These are phyloP conservation scores for Linnemannia elongata DNA, from an alignment of 192 early-diverging fungal species.

Conservation along the genomic window DNA sequence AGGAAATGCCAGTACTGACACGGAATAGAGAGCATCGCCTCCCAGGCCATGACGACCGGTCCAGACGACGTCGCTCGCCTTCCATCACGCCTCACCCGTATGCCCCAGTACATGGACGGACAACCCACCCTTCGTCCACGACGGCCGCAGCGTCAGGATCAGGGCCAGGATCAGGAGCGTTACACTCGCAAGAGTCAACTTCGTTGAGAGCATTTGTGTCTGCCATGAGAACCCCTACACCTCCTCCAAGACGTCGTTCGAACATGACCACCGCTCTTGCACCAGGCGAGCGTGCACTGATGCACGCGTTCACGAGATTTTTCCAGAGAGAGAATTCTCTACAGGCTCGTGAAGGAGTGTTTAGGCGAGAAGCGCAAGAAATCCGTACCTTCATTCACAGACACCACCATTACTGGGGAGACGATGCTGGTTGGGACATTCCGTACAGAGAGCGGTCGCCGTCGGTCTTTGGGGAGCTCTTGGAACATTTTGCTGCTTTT, in stretches of 20 bases:
- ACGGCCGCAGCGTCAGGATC: neutral
- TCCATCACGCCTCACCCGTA: neutral
- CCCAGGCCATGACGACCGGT: neutral
- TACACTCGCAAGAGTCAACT: neutral
- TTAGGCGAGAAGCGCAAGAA: neutral
- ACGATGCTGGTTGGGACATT: neutral
- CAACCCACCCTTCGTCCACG: neutral
- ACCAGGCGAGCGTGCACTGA: neutral
- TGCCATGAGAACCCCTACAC: neutral
- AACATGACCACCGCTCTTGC: too few relatives aligned
- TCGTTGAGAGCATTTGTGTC: neutral
- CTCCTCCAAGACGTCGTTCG: neutral
- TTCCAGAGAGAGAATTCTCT: neutral
- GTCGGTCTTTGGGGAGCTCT: neutral
- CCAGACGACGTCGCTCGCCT: neutral
- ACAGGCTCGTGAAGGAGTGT: neutral
- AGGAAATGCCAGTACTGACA: neutral
- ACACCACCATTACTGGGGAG: neutral
- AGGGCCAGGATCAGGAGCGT: neutral
- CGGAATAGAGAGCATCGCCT: neutral
- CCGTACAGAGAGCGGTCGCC: constrained; percentile 1
- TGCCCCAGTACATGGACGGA: neutral
- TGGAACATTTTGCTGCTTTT: neutral
- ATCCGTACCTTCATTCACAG: neutral
- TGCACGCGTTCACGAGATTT: neutral